Evolutionary conservation across 2,329 filamentous ascomycete species (phyloP).

Genomic region (Neofusicoccum sp.): DNA sequence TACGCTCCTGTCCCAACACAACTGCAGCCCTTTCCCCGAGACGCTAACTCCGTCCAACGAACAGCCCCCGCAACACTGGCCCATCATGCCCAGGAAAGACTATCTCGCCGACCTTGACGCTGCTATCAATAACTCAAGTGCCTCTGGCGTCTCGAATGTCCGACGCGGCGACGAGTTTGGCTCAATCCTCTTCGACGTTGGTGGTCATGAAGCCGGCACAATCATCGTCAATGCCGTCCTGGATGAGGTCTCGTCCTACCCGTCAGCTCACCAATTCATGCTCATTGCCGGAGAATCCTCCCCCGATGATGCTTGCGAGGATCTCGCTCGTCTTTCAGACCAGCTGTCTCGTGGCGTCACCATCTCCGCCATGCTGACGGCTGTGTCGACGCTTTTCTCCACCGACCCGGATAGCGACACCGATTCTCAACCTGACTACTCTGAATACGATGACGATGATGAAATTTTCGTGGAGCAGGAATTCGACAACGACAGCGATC

Average conservation of each 20-base stretch:
- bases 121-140: slow-evolving; percentile 40
- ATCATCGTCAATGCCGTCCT: slow-evolving; percentile 41
- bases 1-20: too few relatives aligned
- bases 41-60: too few relatives aligned
- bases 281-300: slow-evolving; percentile 53
- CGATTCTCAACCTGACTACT: slow-evolving; percentile 1
- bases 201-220: slow-evolving; percentile 31
- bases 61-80: background rate
- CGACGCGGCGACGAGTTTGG: slow-evolving; percentile 67
- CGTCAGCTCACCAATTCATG: slow-evolving; percentile 56
- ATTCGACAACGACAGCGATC: background rate
- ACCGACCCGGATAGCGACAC: slow-evolving; percentile 41
- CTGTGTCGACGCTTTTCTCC: slow-evolving; percentile 43
- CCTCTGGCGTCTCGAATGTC: slow-evolving; percentile 53
- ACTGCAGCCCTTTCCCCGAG: too few relatives aligned
- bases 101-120: slow-evolving; percentile 61
- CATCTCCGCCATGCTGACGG: slow-evolving; percentile 50
- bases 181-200: slow-evolving; percentile 63
- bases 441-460: background rate
- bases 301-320: slow-evolving; percentile 41
- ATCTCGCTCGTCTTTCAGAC: slow-evolving; percentile 48
- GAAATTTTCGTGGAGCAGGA: background rate
- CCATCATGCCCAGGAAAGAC: slow-evolving; percentile 62
- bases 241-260: slow-evolving; percentile 60
- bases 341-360: slow-evolving; percentile 41